phyloP scores from a whole-genome alignment of 169 alveolate species.

The Plasmodium inui region DNA sequence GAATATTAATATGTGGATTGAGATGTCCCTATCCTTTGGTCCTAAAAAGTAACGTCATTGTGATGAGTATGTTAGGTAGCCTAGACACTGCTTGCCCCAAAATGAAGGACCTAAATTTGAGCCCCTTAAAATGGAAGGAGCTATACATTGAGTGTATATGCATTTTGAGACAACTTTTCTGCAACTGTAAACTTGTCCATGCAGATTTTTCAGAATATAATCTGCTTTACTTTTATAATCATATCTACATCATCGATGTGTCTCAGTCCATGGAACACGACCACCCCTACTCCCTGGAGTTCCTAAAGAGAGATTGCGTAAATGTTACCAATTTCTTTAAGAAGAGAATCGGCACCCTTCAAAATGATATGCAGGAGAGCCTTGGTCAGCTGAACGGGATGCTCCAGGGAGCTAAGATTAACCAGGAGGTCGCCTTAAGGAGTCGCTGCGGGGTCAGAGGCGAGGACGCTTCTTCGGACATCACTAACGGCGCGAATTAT shows the following conservation, averaged over 20 bases:
- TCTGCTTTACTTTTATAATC: constrained; percentile 88
- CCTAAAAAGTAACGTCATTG: constrained; percentile 95
- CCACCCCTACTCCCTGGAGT: constrained; percentile 98
- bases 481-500: background rate
- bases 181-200: constrained; percentile 97
- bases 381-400: background rate
- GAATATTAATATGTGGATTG: constrained; percentile 92
- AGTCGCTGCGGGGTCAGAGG: background rate
- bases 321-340: constrained; percentile 95
- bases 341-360: constrained; percentile 75
- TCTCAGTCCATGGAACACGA: constrained; percentile 98
- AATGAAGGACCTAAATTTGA: constrained; percentile 76
- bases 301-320: constrained; percentile 97
- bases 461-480: background rate
- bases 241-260: constrained; percentile 97
- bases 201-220: constrained; percentile 99
- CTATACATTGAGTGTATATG: constrained; percentile 91
- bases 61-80: constrained; percentile 95
- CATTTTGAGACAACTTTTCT: constrained; percentile 92
- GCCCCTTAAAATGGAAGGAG: constrained; percentile 81
- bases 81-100: constrained; percentile 79
- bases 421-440: background rate
- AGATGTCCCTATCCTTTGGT: constrained; percentile 96
- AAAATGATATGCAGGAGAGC: background rate
- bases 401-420: background rate